Evolutionary conservation across 2,329 filamentous ascomycete species (phyloP).

Genomic region (Venturia effusa): DNA sequence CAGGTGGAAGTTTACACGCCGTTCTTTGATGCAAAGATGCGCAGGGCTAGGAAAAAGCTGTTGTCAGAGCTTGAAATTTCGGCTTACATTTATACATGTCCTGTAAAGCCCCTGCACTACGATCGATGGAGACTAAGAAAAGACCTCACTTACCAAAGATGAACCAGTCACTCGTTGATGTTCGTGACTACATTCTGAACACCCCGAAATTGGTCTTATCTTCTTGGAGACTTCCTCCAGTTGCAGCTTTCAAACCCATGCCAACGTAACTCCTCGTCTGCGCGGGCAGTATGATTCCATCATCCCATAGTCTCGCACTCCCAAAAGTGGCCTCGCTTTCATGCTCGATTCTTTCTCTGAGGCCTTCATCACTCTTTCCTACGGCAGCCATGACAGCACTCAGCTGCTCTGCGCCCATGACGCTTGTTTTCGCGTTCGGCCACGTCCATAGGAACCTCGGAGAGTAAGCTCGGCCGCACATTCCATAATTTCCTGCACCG

Average conservation of each 20-base stretch:
- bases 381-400: constrained; percentile 91
- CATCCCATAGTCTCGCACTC: constrained; percentile 76
- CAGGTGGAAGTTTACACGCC: too few relatives aligned
- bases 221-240: constrained; percentile 22
- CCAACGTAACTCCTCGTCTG: constrained; percentile 39
- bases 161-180: too few relatives aligned
- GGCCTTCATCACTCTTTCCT: constrained; percentile 69
- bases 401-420: constrained; percentile 93
- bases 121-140: too few relatives aligned
- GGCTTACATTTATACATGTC: too few relatives aligned
- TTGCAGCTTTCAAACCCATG: constrained; percentile 35
- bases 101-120: too few relatives aligned
- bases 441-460: constrained; percentile 91
- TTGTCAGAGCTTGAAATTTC: too few relatives aligned
- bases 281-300: constrained; percentile 39
- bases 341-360: constrained; percentile 74
- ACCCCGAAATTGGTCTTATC: constrained; percentile 26
- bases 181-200: constrained; percentile 29
- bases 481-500: constrained; percentile 94
- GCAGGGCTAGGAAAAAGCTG: too few relatives aligned
- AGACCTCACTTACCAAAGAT: too few relatives aligned
- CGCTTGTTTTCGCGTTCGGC: constrained; percentile 91
- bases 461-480: constrained; percentile 91
- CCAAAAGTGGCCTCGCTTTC: constrained; percentile 88
- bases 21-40: too few relatives aligned